Percentiles rank a stretch among this genome's conserved stretches.
Conservation (phyloP, 139 green algal genomes). For the Desmodesmus armatus region DNA sequence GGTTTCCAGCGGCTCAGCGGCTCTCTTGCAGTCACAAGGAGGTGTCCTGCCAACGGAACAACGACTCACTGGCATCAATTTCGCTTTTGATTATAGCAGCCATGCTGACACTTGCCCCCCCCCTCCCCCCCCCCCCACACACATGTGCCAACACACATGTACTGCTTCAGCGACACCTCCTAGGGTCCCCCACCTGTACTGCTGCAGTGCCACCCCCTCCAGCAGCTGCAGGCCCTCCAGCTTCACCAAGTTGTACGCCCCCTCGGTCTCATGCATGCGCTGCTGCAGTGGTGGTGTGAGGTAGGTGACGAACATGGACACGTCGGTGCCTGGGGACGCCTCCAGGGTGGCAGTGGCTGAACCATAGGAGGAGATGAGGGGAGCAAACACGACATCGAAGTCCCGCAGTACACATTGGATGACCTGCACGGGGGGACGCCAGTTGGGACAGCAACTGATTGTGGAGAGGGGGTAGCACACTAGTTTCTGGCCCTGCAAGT, state of each 20-base stretch:
- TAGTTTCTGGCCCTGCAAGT: no score
- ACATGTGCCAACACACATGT: no score
- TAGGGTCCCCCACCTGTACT: conserved; percentile 42
- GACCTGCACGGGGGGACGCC: not conserved
- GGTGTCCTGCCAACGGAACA: no score
- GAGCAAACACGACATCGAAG: conserved; percentile 78
- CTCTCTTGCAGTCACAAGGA: no score
- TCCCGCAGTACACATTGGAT: conserved; percentile 61
- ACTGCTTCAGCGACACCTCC: not conserved
- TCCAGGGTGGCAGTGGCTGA: conserved; percentile 71
- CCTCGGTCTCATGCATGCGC: conserved; percentile 72
- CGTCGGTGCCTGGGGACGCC: conserved; percentile 56
- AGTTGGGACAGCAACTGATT: no score
- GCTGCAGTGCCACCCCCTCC: conserved; percentile 51
- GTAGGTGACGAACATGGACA: conserved; percentile 65
- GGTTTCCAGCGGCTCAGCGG: no score
- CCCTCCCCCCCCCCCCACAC: no score
- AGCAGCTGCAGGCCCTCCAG: conserved; percentile 55
- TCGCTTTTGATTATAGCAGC: no score
- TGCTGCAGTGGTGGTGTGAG: conserved; percentile 54
- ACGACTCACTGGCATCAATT: no score
- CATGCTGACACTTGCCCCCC: no score
- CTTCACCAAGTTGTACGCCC: conserved; percentile 64
- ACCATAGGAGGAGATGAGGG: conserved; percentile 70
- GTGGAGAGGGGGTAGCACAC: no score